These are phyloP conservation scores for Tricholoma sp. DNA, from an alignment of 768 basidiomycete species.

Conservation along the genomic window DNA sequence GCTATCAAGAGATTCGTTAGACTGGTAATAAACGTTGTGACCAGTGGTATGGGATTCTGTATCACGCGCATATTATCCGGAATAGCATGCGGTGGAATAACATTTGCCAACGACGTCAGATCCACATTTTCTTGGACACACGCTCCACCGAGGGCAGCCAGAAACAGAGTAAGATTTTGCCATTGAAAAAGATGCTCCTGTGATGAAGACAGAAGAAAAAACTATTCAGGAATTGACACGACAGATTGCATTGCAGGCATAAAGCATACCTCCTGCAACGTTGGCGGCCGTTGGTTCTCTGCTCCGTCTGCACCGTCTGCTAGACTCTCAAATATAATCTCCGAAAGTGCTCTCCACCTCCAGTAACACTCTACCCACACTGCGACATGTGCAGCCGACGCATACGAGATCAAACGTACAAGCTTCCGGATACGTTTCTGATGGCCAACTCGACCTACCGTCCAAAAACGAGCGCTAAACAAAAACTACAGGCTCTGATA, in stretches of 20 bases:
- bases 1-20: constrained; percentile 65
- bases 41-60: constrained; percentile 50
- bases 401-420: constrained; percentile 56
- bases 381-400: constrained; percentile 64
- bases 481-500: neutral
- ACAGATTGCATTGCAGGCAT: neutral
- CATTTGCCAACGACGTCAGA: constrained; percentile 40
- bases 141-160: constrained; percentile 68
- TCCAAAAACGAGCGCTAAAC: constrained; percentile 2
- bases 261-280: constrained; percentile 23
- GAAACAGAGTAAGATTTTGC: constrained; percentile 78
- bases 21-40: constrained; percentile 61
- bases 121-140: constrained; percentile 53
- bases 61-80: constrained; percentile 71
- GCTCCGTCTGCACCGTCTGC: constrained; percentile 26
- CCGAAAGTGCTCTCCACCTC: constrained; percentile 65
- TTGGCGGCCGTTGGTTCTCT: constrained; percentile 18
- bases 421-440: constrained; percentile 78
- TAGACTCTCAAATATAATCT: constrained; percentile 42
- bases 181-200: constrained; percentile 78
- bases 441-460: constrained; percentile 65
- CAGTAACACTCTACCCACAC: constrained; percentile 83
- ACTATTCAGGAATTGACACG: neutral
- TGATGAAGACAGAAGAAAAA: neutral
- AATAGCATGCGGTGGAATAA: constrained; percentile 54